Conservation (phyloP, 2,329 filamentous ascomycete species). For the Septoria petroselini region DNA sequence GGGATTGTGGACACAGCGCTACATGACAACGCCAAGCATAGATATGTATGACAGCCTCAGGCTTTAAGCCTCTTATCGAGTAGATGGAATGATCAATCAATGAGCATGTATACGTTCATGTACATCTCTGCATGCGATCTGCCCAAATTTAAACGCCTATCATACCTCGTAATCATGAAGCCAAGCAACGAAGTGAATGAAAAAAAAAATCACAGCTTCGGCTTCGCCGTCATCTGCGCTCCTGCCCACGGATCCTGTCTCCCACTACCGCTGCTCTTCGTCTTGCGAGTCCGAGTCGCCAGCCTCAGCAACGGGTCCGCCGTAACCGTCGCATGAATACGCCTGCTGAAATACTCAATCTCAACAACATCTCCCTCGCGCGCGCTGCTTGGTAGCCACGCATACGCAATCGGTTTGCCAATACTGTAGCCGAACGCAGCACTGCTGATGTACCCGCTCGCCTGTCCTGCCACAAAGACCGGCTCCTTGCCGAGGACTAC, state of each 20-base stretch:
- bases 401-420: conserved; percentile 58
- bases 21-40: too few species aligned
- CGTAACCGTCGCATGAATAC: conserved; percentile 53
- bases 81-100: too few species aligned
- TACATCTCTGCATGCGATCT: not conserved
- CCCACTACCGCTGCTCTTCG: not conserved
- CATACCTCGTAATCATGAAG: not conserved
- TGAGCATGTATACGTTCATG: too few species aligned
- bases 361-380: conserved; percentile 53
- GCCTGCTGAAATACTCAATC: conserved; percentile 60
- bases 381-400: conserved; percentile 53
- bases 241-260: conserved; percentile 7
- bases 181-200: not conserved
- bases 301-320: conserved; percentile 10
- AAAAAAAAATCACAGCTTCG: conserved; percentile 10
- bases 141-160: not conserved
- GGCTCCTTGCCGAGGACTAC: conserved; percentile 62
- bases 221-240: conserved; percentile 8
- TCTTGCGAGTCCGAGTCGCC: not conserved
- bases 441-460: conserved; percentile 58
- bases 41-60: too few species aligned
- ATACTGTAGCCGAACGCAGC: conserved; percentile 60
- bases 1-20: too few species aligned
- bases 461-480: conserved; percentile 50
- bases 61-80: too few species aligned